Base-by-base conservation (phyloP, 2,329 filamentous ascomycete species). In the Ophiocordyceps camponoti-floridani region DNA sequence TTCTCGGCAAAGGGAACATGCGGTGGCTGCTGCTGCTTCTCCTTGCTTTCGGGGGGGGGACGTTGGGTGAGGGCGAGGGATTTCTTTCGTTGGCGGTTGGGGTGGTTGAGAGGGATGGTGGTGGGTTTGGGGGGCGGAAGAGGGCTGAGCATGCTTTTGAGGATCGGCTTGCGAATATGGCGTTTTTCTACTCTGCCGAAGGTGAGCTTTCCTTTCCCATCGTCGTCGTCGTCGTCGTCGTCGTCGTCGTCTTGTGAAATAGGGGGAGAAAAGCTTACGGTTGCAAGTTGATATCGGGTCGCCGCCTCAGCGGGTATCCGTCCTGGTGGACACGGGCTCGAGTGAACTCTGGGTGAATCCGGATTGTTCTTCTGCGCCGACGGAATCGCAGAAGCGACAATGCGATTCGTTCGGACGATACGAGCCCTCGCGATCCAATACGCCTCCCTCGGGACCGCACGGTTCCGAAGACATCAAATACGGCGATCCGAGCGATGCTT, bases 271-370 rank as follows among this genome's bases (percentile, higher is more conserved):
- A 23, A 5, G 23, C 23, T 23, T 23, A 23, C 23, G 3, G 5
- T 23, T 23, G 23, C 23, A 23, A 70, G 67, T 70, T 38, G 55
- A 58, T 26, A 59, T 70, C 26, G 68, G 68, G 27, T 61, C 57
- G 1, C 61, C 64, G 5, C 53, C 57, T 1, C 68, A 72, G 49
- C 57, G 51, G 11, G 56, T 71, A 33, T 63, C 65, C 11, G 65
- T 72, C 33, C 60, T 70, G 35, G 59, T 72, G 45, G 68, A 72
- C 47, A 72, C 68, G 0, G 71, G 71, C 14, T 74, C 71, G 5
- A 67, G 66, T 48, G 69, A 73, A 53, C 62, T 74, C 8, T 75
- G 71, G 71, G 67, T 73, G 40, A 70, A 74, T 47, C 70, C 71
- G 1, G 57, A 65, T 44, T 75, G 71, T 52, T 44, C 52, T 4